These are phyloP conservation scores for Boletellus deceptivus DNA, from an alignment of 1,284 basidiomycete genomes.

Conservation along the genomic window DNA sequence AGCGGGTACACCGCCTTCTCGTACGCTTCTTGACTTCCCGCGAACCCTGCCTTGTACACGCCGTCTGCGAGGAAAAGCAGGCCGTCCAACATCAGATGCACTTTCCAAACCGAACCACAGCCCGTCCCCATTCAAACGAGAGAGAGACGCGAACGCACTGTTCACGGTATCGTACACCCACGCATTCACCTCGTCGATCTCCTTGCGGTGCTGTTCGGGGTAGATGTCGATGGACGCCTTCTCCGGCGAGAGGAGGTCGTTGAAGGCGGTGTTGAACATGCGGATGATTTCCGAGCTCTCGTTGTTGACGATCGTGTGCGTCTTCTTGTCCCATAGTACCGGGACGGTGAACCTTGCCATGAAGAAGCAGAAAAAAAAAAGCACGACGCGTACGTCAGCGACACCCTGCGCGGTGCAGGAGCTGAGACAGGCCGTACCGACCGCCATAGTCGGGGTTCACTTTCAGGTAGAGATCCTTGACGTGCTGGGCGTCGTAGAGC, in stretches of 20 bases:
- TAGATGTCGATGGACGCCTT: slow-evolving; percentile 75
- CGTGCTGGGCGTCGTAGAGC: slow-evolving; percentile 61
- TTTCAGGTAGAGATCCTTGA: slow-evolving; percentile 85
- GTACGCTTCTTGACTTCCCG: slow-evolving; percentile 81
- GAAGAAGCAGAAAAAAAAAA: too few relatives aligned
- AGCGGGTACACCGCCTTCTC: slow-evolving; percentile 69
- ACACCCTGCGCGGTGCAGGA: too few relatives aligned
- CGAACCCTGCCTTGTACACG: slow-evolving; percentile 91
- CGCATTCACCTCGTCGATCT: slow-evolving; percentile 86
- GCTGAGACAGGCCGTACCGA: slow-evolving; percentile 39
- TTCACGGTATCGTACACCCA: slow-evolving; percentile 88
- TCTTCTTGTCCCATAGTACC: slow-evolving; percentile 94
- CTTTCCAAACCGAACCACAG: too few relatives aligned
- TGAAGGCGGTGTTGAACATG: slow-evolving; percentile 85
- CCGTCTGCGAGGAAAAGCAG: slow-evolving; percentile 49
- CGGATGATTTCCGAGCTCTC: slow-evolving; percentile 94
- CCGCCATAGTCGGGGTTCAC: slow-evolving; percentile 71
- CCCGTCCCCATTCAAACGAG: neutral
- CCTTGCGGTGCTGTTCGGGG: slow-evolving; percentile 63
- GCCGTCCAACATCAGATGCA: too few relatives aligned
- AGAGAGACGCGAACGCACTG: slow-evolving; percentile 43
- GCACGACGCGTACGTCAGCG: too few relatives aligned
- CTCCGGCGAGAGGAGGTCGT: slow-evolving; percentile 64
- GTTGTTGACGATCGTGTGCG: slow-evolving; percentile 90
- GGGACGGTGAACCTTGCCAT: slow-evolving; percentile 78